Percentiles rank a stretch among this genome's conserved stretches.
phyloP scores from a whole-genome alignment of 192 early-diverging fungal species.

The Coemansia sp. region DNA sequence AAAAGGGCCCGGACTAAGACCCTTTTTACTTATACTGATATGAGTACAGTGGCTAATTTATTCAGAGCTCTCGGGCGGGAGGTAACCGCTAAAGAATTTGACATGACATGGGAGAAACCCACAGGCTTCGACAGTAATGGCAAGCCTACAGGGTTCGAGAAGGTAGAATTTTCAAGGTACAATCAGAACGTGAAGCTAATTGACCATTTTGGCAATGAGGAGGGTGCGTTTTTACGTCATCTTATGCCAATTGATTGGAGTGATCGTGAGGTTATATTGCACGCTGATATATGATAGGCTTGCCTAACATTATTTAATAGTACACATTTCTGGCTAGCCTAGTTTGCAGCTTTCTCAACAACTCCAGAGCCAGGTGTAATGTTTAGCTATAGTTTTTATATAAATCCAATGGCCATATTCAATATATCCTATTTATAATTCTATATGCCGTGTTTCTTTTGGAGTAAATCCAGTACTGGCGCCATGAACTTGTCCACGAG shows the following conservation, averaged over 20 bases:
- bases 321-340: neutral
- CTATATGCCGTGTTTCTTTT: slow-evolving; percentile 50
- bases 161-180: neutral
- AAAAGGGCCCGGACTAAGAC: neutral
- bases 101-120: neutral
- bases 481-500: slow-evolving; percentile 10
- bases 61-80: neutral
- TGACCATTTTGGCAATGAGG: neutral
- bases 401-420: neutral
- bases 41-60: neutral
- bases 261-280: too few relatives aligned
- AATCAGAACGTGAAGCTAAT: neutral
- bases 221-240: too few relatives aligned
- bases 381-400: neutral
- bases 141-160: neutral
- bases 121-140: neutral
- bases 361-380: neutral
- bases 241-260: too few relatives aligned
- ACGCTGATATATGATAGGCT: too few relatives aligned
- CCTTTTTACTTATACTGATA: neutral
- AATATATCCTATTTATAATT: slow-evolving; percentile 21
- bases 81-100: neutral
- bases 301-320: too few relatives aligned
- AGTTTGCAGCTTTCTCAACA: neutral
- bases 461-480: slow-evolving; percentile 31